Evolutionary conservation across 1,139 yeast genomes (phyloP).

Genomic region (Lodderomyces pseudojiufengensis): DNA sequence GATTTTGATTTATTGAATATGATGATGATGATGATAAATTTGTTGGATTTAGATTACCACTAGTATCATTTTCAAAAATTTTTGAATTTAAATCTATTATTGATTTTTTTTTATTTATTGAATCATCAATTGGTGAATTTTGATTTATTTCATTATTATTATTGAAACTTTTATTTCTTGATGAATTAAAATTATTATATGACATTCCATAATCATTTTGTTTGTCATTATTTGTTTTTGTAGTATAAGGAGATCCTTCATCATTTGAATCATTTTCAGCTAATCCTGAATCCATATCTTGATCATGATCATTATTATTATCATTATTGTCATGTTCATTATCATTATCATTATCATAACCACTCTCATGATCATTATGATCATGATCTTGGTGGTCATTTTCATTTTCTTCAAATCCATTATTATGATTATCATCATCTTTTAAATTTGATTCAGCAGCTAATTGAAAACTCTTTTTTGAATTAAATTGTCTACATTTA

Average conservation of each 20-base stretch:
- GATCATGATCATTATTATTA: conserved; percentile 10
- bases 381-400: conserved; percentile 1
- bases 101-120: background rate
- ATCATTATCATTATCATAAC: background rate
- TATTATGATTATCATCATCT: conserved; percentile 5
- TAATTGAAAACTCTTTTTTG: conserved; percentile 20
- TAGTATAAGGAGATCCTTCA: conserved; percentile 2
- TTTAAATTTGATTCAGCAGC: conserved; percentile 13
- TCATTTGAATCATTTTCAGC: conserved; percentile 8
- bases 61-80: background rate
- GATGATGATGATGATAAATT: conserved; percentile 5
- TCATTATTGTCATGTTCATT: background rate
- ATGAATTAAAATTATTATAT: background rate
- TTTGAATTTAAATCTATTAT: no score
- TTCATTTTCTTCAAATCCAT: background rate
- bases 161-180: conserved; percentile 4
- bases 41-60: background rate
- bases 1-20: conserved; percentile 12
- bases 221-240: background rate
- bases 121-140: conserved; percentile 8
- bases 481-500: conserved; percentile 23
- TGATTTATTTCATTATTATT: conserved; percentile 3
- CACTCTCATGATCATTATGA: background rate
- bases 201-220: conserved; percentile 1
- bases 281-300: conserved; percentile 2